These are phyloP conservation scores for Silene latifolia DNA, from an alignment of 148 eudicot species.

Conservation along the genomic window DNA sequence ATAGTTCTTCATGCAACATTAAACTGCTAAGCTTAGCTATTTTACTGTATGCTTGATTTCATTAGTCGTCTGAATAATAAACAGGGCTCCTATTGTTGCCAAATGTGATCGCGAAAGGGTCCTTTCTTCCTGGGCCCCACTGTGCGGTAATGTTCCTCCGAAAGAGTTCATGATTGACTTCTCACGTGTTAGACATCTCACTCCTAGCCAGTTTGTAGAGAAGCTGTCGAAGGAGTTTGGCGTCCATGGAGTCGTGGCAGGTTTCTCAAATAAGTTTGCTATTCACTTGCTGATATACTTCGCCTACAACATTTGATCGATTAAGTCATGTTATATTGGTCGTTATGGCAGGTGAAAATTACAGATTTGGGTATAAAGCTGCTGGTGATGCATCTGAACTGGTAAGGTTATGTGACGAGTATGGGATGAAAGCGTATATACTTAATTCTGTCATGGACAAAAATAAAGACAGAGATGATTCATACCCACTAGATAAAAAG, in stretches of 20 bases:
- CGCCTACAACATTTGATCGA: no score
- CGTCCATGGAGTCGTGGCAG: slow-evolving; percentile 91
- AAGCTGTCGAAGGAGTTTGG: slow-evolving; percentile 78
- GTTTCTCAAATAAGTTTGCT: slow-evolving; percentile 29
- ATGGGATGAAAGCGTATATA: slow-evolving; percentile 63
- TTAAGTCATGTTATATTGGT: not conserved
- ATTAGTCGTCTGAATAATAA: not conserved
- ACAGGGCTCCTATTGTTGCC: slow-evolving; percentile 96
- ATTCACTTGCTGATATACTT: not conserved
- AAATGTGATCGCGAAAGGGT: slow-evolving; percentile 85
- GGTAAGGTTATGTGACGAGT: slow-evolving; percentile 64
- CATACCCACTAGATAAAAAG: slow-evolving; percentile 35
- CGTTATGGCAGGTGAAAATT: slow-evolving; percentile 69
- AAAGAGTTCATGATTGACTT: slow-evolving; percentile 63
- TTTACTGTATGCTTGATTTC: not conserved
- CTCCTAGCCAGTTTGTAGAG: slow-evolving; percentile 89
- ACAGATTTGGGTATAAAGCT: slow-evolving; percentile 90
- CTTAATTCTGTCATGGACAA: slow-evolving; percentile 84
- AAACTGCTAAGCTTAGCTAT: slow-evolving; percentile 2
- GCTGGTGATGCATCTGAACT: slow-evolving; percentile 82
- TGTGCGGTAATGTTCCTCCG: slow-evolving; percentile 63
- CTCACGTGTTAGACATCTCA: slow-evolving; percentile 72
- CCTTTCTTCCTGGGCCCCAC: slow-evolving; percentile 83
- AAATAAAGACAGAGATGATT: slow-evolving; percentile 35
- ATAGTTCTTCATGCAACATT: not conserved